These are phyloP conservation scores for Gremmenia infestans DNA, from an alignment of 2,329 filamentous ascomycete genomes.

Conservation along the genomic window DNA sequence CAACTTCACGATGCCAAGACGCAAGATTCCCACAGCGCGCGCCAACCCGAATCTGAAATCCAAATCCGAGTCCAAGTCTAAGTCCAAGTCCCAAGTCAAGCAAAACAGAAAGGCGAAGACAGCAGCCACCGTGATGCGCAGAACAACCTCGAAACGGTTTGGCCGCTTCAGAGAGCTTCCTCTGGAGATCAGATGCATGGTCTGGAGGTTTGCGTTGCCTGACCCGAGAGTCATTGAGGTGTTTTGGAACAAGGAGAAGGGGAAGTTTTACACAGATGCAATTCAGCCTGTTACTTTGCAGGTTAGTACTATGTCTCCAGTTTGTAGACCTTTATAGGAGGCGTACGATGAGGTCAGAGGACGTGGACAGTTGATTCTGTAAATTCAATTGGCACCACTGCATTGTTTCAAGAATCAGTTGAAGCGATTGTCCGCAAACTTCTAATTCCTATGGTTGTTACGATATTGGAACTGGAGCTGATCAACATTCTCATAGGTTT, in stretches of 20 bases:
- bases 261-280: background rate
- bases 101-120: background rate
- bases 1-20: background rate
- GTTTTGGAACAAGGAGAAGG: background rate
- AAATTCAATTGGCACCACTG: too few relatives aligned
- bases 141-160: background rate
- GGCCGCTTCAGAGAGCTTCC: background rate
- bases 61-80: background rate
- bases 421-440: too few relatives aligned
- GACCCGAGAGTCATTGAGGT: background rate
- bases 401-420: too few relatives aligned
- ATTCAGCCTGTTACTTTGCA: background rate
- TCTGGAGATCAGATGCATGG: background rate
- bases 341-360: too few relatives aligned
- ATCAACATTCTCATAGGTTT: background rate
- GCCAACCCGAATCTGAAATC: background rate
- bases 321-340: too few relatives aligned
- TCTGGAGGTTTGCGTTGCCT: background rate
- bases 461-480: background rate
- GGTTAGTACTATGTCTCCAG: background rate
- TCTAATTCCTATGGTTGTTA: background rate
- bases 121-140: background rate
- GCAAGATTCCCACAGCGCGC: background rate
- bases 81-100: background rate
- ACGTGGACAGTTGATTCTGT: too few relatives aligned